Conservation (phyloP, 306 rosid species). For the Hippophae rhamnoides region DNA sequence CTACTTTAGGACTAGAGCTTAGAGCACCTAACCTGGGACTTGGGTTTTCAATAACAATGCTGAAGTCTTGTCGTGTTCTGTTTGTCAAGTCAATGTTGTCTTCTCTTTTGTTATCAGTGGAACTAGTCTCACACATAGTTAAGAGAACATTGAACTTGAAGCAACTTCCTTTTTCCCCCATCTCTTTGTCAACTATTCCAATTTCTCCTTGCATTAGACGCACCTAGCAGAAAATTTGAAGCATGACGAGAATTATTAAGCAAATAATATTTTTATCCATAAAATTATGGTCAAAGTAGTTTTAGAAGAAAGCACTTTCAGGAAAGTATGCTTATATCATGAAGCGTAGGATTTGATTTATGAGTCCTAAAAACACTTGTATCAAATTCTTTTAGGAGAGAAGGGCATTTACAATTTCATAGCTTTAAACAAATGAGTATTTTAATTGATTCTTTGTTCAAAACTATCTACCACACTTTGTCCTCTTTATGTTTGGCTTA, state of each 20-base stretch:
- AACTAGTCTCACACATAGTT: slow-evolving; percentile 17
- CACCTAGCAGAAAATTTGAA: slow-evolving; percentile 29
- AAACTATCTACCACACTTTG: too few species aligned
- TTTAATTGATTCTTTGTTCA: too few species aligned
- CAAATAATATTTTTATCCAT: not conserved
- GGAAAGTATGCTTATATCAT: too few species aligned
- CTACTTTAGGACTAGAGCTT: slow-evolving; percentile 27
- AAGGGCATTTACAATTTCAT: too few species aligned
- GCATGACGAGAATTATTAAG: not conserved
- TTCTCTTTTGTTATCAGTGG: slow-evolving; percentile 18
- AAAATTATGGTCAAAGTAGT: too few species aligned
- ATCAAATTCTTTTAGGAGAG: too few species aligned
- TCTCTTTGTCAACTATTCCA: slow-evolving; percentile 55
- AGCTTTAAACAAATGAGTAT: too few species aligned
- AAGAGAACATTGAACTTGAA: slow-evolving; percentile 61
- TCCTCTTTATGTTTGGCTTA: too few species aligned
- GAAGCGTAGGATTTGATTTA: too few species aligned
- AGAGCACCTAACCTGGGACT: slow-evolving; percentile 9
- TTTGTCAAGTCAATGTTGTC: slow-evolving; percentile 7
- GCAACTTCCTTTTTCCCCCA: slow-evolving; percentile 55
- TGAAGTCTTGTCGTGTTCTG: not conserved
- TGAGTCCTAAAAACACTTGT: too few species aligned
- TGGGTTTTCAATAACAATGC: not conserved
- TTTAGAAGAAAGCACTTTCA: too few species aligned
- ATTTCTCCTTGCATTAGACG: slow-evolving; percentile 80